Evolutionary conservation across 345 rosid species (phyloP), one percentile per base, ranked within the genome.

Genomic region (Eucalyptus cladocalyx): DNA sequence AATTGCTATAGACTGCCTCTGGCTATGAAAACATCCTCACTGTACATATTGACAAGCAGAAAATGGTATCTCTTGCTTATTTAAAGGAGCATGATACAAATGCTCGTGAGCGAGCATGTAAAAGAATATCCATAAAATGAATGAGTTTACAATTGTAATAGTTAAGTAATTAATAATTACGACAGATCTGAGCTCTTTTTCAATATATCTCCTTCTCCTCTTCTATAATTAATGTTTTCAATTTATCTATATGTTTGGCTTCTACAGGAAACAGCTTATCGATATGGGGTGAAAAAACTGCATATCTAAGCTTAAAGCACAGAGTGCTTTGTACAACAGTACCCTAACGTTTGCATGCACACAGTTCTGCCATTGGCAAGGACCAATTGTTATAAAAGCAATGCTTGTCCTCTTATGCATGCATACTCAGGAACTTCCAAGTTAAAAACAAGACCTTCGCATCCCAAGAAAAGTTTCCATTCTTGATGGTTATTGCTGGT

Each of bases 391-490:
- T 21, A 76, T 76, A 76, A 76, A 40, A 76, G 85, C 85, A 4
- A 76, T 76, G 85, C 30, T 11, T 11, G 30, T 40, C 43, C 37
- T 49, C 26, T 13, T 32, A 30, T 85, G 34, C 56, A 86, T 86
- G 87, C 37, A 86, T 17, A 49, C 15, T 58, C 51, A 43, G 17
- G 53, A 58, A 37, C n/a, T 87, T 87, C 42, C 42, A n/a, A 30
- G 56, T 86, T 43, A 32, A 54, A 83, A 51, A 86, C 30, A 21
- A 17, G 60, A 98, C 99, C 99, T 98, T 95, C 47, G 96, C 90
- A 95, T 98, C 99, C 99, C 99, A 98, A 65, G 99, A 95, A 92
- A 98, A 98, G 91, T 89, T 92, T 89, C 99, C 99, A 91, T 96
- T 94, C 91, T 92, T 98, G 56, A 98, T 95, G 76, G 97, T 94